These are phyloP conservation scores for Mycena polygramma DNA, from an alignment of 768 basidiomycete genomes.

Conservation along the genomic window DNA sequence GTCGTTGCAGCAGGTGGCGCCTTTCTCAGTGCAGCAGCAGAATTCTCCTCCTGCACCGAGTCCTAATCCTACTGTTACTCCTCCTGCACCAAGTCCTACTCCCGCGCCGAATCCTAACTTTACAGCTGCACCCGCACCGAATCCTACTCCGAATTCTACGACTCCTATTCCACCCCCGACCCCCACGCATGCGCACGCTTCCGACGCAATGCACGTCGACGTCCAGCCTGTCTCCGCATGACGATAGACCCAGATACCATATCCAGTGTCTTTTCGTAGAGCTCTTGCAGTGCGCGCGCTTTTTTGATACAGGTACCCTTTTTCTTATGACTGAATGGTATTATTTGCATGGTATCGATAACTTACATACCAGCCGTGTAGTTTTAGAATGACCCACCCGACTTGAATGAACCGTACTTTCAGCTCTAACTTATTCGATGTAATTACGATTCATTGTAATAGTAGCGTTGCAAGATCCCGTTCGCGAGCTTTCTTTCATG, in stretches of 20 bases:
- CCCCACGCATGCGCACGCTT: not conserved
- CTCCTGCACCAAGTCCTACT: not conserved
- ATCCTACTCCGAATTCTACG: not conserved
- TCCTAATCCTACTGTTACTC: not conserved
- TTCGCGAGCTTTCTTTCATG: not conserved
- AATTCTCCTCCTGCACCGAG: not conserved
- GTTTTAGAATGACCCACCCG: constrained; percentile 17
- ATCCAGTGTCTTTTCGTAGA: not conserved
- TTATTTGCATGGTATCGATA: constrained; percentile 1
- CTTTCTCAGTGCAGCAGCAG: constrained; percentile 7
- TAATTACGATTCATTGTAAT: no score
- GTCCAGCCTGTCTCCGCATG: constrained; percentile 12
- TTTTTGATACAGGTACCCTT: not conserved
- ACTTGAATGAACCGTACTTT: no score
- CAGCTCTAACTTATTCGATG: no score
- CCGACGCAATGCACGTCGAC: constrained; percentile 1
- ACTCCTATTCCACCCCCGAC: not conserved
- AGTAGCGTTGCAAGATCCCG: no score
- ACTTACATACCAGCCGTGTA: constrained; percentile 3
- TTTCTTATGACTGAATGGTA: no score
- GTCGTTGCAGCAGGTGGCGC: not conserved
- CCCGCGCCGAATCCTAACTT: not conserved
- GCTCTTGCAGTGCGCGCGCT: not conserved
- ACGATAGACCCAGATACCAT: constrained; percentile 14
- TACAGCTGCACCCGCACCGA: not conserved